Percentiles rank a stretch among this genome's conserved stretches.
These are phyloP conservation scores for Penicillium coprophilum DNA, from an alignment of 495 filamentous ascomycete species.

Conservation along the genomic window DNA sequence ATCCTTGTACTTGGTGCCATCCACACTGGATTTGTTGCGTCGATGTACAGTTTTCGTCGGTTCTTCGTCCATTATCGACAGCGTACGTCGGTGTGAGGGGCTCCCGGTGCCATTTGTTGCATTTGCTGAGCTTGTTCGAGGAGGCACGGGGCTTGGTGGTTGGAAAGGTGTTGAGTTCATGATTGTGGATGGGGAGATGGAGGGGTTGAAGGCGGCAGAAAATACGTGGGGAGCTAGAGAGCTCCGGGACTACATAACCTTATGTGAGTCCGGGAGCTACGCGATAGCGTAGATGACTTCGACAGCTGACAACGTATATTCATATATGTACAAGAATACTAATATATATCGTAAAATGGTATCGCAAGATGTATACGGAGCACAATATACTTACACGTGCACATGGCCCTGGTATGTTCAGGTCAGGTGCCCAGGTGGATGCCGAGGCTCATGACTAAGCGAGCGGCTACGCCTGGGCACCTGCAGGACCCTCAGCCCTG, in stretches of 20 bases:
- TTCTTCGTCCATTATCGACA: slow-evolving; percentile 52
- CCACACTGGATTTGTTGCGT: slow-evolving; percentile 47
- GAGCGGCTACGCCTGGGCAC: background rate
- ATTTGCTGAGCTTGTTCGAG: slow-evolving; percentile 66
- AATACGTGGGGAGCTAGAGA: background rate
- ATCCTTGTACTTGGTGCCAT: slow-evolving; percentile 52
- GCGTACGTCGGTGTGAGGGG: slow-evolving; percentile 39
- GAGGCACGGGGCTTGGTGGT: slow-evolving; percentile 69
- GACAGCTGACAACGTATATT: background rate
- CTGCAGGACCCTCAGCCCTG: background rate
- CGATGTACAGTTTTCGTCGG: slow-evolving; percentile 32
- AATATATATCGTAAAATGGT: background rate
- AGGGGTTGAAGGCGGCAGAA: slow-evolving; percentile 9
- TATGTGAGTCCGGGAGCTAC: background rate
- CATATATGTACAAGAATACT: background rate
- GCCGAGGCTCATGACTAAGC: slow-evolving; percentile 3
- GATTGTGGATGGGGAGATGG: slow-evolving; percentile 7
- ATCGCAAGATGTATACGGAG: background rate
- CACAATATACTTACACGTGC: too few relatives aligned
- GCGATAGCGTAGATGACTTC: background rate
- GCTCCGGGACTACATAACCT: background rate
- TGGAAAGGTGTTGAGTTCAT: slow-evolving; percentile 40
- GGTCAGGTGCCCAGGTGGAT: background rate
- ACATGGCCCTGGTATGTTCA: too few relatives aligned
- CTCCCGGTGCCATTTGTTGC: slow-evolving; percentile 34